Evolutionary conservation across 768 basidiomycete species (phyloP).

Genomic region (Tylopilus sp.): DNA sequence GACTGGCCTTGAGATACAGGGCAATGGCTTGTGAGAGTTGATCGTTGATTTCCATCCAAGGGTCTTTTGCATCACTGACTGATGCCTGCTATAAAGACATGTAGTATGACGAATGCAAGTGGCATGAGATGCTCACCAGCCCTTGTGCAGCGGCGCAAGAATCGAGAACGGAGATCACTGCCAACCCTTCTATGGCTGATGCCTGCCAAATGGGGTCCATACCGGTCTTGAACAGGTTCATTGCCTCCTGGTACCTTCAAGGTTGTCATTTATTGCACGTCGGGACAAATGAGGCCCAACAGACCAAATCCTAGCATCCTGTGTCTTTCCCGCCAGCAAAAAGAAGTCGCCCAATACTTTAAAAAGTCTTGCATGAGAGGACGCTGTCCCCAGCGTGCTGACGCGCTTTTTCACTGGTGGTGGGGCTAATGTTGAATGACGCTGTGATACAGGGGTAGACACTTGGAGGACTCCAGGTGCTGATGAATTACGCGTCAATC

Average conservation of each 20-base stretch:
- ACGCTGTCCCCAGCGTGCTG: slow-evolving; percentile 61
- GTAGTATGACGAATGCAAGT: slow-evolving; percentile 1
- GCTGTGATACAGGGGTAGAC: slow-evolving; percentile 30
- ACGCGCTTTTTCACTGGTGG: slow-evolving; percentile 54
- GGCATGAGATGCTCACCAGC: slow-evolving; percentile 45
- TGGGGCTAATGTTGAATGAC: slow-evolving; percentile 49
- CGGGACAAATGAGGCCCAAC: slow-evolving; percentile 15
- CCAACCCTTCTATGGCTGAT: slow-evolving; percentile 80
- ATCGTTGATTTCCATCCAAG: slow-evolving; percentile 77
- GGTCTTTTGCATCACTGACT: slow-evolving; percentile 51
- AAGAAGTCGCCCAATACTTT: slow-evolving; percentile 90
- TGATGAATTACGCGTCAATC: slow-evolving; percentile 52
- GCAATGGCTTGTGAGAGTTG: slow-evolving; percentile 59
- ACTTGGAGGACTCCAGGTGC: slow-evolving; percentile 30
- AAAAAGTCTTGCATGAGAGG: slow-evolving; percentile 80
- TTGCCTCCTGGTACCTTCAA: slow-evolving; percentile 80
- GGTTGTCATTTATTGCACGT: slow-evolving; percentile 17
- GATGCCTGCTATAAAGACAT: slow-evolving; percentile 49
- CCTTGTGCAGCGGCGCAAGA: slow-evolving; percentile 79
- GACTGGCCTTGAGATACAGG: slow-evolving; percentile 58
- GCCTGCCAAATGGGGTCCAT: slow-evolving; percentile 90
- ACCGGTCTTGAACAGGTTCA: slow-evolving; percentile 67
- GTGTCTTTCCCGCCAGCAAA: slow-evolving; percentile 78
- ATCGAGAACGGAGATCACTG: slow-evolving; percentile 74
- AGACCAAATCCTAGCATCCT: slow-evolving; percentile 81